These are phyloP conservation scores for Trypanosoma theileri DNA, from an alignment of 208 protist genomes.

Conservation along the genomic window DNA sequence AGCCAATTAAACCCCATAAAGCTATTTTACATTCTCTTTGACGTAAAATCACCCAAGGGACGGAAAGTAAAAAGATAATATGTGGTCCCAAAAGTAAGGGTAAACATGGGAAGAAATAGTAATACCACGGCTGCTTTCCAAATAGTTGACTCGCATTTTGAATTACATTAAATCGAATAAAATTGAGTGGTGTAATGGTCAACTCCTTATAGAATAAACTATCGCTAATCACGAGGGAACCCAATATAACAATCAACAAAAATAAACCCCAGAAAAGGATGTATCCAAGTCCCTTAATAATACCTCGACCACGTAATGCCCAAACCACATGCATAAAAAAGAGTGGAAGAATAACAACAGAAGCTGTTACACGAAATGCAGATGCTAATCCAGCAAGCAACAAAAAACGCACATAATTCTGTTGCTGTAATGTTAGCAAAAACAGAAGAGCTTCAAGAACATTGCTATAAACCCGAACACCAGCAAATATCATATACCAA, in stretches of 20 bases:
- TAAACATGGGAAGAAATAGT: constrained; percentile 77
- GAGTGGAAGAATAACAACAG: constrained; percentile 51
- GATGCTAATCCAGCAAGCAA: constrained; percentile 58
- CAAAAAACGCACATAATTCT: constrained; percentile 51
- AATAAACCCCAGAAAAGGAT: constrained; percentile 26
- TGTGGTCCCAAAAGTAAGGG: constrained; percentile 64
- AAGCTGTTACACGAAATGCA: constrained; percentile 60
- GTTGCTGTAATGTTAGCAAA: constrained; percentile 48
- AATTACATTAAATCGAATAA: constrained; percentile 90
- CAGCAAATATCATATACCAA: constrained; percentile 64
- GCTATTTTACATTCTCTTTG: constrained; percentile 18
- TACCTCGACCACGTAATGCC: constrained; percentile 22
- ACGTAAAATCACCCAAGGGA: constrained; percentile 24
- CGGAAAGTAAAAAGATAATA: constrained; percentile 39
- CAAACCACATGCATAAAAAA: constrained; percentile 36
- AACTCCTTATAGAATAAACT: constrained; percentile 54
- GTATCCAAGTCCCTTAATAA: constrained; percentile 10
- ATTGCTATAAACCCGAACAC: constrained; percentile 71
- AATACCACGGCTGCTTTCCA: constrained; percentile 85
- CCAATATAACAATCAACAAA: constrained; percentile 30
- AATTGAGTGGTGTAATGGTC: constrained; percentile 60
- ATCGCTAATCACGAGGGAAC: constrained; percentile 39
- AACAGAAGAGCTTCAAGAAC: constrained; percentile 69
- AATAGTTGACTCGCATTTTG: constrained; percentile 80
- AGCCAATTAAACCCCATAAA: constrained; percentile 1